Base-by-base conservation (phyloP, 208 protist species). In the Crithidia bombi region DNA sequence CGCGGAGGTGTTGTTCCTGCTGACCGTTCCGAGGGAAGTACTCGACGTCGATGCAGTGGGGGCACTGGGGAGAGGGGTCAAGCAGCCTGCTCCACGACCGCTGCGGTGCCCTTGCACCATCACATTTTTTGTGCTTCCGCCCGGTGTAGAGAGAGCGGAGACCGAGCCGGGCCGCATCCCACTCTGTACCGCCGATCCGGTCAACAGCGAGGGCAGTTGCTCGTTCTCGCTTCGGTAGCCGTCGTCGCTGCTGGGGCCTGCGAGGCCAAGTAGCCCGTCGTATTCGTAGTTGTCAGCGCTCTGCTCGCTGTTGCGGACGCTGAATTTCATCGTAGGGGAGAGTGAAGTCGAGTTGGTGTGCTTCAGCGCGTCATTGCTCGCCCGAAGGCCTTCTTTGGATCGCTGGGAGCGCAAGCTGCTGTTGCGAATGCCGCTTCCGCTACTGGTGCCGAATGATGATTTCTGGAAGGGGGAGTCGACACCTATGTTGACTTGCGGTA, bases 271-370 rank as follows among this genome's bases (percentile, higher is more conserved):
- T 21, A 47, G 2, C 12, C 56, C 56, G 3, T 23, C 33, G 35
- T 49, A 49, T 3, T 32, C 38, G 25, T 62, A 44, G 14, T 10
- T 35, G 12, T 49, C 56, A n/a, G 56, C 14, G 56, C 56, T 49
- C 23, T 28, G 21, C 12, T 62, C 21, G 15, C 25, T 14, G 17
- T 14, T 4, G 6, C 23, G 3, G 5, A 28, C 21, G 38, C 12
- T 25, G 5, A 41, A 2, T 33, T 46, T 44, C 7, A 38, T 21
- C 25, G 56, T 19, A 15, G 38, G 2, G 9, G 38, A 33, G 7
- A 47, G 25, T 2, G 7, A 26, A 12, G 44, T 12, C 4, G 6
- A 35, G 36, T 47, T 47, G 12, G 21, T 30, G 2, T 21, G n/a
- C 38, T 35, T 7, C 56, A 62, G n/a, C 21, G 9, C 56, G n/a